A percentile compares a stretch with the other conserved stretches of the same genome.
phyloP scores from a whole-genome alignment of 176 grass and related monocot genomes.

The Dendrocalamus sinicus region DNA sequence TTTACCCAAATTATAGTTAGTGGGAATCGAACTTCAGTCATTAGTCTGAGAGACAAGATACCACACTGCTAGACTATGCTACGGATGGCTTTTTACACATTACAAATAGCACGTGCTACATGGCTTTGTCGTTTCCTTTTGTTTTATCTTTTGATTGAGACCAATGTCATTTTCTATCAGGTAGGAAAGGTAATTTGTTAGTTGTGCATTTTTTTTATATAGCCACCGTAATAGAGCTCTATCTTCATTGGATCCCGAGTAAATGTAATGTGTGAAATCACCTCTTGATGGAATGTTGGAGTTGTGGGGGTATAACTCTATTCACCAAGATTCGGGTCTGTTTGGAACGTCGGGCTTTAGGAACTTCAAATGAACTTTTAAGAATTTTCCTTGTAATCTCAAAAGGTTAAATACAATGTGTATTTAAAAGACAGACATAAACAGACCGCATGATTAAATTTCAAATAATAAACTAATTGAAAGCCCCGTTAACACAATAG shows the following conservation, averaged over 20 bases:
- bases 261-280: not conserved
- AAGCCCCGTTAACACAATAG: not conserved
- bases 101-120: not conserved
- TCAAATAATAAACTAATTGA: not conserved
- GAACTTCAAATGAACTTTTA: not conserved
- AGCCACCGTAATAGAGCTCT: not conserved
- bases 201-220: not conserved
- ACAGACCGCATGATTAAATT: not conserved
- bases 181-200: not conserved
- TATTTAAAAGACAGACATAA: not conserved
- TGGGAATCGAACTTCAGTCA: no score
- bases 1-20: no score
- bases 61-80: no score
- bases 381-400: not conserved
- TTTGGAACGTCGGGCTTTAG: no score
- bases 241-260: not conserved
- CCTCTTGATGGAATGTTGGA: no score
- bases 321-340: not conserved
- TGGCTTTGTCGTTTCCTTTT: not conserved
- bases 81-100: not conserved
- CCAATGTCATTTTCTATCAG: not conserved
- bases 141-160: not conserved
- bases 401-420: not conserved
- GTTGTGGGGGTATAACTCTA: no score
- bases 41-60: no score